Conservation (phyloP, 1,284 basidiomycete species). For the Coniferiporia sulphurascens region DNA sequence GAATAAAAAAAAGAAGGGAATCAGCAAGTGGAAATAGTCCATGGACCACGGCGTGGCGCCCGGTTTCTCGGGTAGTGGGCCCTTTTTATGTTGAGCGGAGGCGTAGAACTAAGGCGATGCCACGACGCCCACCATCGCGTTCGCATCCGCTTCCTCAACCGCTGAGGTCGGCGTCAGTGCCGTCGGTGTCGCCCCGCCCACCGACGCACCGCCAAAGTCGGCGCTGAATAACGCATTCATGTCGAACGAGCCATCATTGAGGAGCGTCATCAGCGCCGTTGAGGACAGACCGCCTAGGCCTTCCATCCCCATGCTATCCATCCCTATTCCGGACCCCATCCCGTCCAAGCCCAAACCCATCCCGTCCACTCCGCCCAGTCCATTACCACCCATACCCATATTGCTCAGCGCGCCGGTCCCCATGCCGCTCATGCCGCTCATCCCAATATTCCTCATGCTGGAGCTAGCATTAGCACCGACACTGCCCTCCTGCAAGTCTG, state of each 20-base stretch:
- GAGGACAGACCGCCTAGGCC: slow-evolving; percentile 25
- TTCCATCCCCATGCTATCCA: background rate
- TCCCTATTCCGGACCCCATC: background rate
- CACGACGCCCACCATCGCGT: slow-evolving; percentile 9
- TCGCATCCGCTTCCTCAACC: background rate
- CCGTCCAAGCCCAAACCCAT: background rate
- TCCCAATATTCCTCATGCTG: background rate
- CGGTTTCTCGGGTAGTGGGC: too few species aligned
- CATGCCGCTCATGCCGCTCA: background rate
- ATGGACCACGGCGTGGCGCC: too few species aligned
- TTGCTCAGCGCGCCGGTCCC: background rate
- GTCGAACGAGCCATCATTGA: slow-evolving; percentile 32
- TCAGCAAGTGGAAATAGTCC: too few species aligned
- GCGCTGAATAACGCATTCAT: slow-evolving; percentile 22
- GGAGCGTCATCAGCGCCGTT: slow-evolving; percentile 33
- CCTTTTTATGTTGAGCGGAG: too few species aligned
- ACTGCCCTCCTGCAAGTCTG: background rate
- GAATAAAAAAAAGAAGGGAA: too few species aligned
- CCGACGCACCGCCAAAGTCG: slow-evolving; percentile 18
- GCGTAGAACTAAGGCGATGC: slow-evolving; percentile 3
- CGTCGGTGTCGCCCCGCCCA: background rate
- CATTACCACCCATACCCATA: background rate
- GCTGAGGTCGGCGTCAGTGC: slow-evolving; percentile 2
- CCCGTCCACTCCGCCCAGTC: background rate
- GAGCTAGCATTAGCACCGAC: background rate